Evolutionary conservation across 257 asterid genomes (phyloP).

Genomic region (Pogostemon cablin): DNA sequence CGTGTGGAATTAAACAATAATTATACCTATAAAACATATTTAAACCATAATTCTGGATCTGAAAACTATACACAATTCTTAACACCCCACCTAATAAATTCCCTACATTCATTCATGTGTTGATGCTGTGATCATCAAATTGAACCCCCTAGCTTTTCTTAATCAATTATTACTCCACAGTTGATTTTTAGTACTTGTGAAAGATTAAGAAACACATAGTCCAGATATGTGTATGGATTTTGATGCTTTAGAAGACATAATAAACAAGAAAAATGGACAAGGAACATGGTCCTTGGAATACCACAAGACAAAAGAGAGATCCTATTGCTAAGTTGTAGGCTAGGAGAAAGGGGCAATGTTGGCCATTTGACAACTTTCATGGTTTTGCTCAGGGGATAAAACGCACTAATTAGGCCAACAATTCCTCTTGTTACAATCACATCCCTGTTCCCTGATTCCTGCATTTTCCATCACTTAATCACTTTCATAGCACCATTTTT

Average conservation of each 20-base stretch:
- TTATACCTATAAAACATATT: too few species aligned
- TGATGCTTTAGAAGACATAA: constrained; percentile 33
- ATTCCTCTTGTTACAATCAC: constrained; percentile 44
- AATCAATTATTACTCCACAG: too few species aligned
- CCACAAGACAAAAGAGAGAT: constrained; percentile 83
- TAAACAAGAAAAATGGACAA: constrained; percentile 39
- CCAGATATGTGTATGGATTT: too few species aligned
- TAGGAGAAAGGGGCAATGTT: constrained; percentile 43
- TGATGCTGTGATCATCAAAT: not conserved
- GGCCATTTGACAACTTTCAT: constrained; percentile 72
- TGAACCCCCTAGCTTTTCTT: not conserved
- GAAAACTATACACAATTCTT: constrained; percentile 38
- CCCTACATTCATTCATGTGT: not conserved
- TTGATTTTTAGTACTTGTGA: not conserved
- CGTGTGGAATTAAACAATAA: too few species aligned
- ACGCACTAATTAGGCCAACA: constrained; percentile 70
- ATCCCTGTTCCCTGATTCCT: constrained; percentile 30
- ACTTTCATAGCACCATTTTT: too few species aligned
- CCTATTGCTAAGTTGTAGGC: constrained; percentile 54
- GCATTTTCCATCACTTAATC: too few species aligned
- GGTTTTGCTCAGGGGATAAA: constrained; percentile 92
- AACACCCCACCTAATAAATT: constrained; percentile 1
- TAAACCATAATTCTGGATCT: constrained; percentile 55
- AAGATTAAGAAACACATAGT: not conserved
- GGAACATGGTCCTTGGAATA: constrained; percentile 48